Conservation (phyloP, 441 rosid genomes). For the Gossypium schwendimanii region DNA sequence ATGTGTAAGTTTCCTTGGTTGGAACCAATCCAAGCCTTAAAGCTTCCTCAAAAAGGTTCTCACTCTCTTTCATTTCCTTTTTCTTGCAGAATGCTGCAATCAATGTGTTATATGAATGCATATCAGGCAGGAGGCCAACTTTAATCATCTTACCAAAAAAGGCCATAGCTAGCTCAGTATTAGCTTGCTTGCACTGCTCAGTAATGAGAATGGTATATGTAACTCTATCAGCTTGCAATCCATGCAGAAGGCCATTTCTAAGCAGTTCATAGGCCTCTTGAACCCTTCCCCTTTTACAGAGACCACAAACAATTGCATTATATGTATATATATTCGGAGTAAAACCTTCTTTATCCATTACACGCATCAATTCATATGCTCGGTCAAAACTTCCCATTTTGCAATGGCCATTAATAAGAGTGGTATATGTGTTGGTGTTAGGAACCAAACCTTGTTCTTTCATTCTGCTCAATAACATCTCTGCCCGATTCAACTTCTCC, state of each 20-base stretch:
- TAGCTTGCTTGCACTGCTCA: conserved; percentile 53
- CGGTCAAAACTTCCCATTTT: conserved; percentile 62
- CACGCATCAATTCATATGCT: conserved; percentile 63
- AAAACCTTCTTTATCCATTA: conserved; percentile 56
- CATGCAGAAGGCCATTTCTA: conserved; percentile 37
- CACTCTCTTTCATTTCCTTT: conserved; percentile 55
- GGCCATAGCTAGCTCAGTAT: conserved; percentile 45
- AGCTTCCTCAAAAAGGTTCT: conserved; percentile 48
- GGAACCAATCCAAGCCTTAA: conserved; percentile 49
- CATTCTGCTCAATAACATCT: conserved; percentile 79
- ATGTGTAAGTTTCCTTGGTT: conserved; percentile 79
- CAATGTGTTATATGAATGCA: conserved; percentile 49
- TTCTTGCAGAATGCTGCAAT: conserved; percentile 69
- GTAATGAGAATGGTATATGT: conserved; percentile 80
- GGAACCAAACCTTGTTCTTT: conserved; percentile 74
- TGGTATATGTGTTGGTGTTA: conserved; percentile 61
- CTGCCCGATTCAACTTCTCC: conserved; percentile 70
- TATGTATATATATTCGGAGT: conserved; percentile 57
- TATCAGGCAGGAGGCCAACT: conserved; percentile 56
- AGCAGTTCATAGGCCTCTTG: conserved; percentile 59
- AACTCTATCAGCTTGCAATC: conserved; percentile 60
- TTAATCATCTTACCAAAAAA: conserved; percentile 59
- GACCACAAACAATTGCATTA: conserved; percentile 50
- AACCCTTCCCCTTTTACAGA: conserved; percentile 61
- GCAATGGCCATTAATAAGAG: conserved; percentile 65